These are phyloP conservation scores for Dactylellina drechsleri DNA, from an alignment of 2,329 filamentous ascomycete species.

Conservation along the genomic window DNA sequence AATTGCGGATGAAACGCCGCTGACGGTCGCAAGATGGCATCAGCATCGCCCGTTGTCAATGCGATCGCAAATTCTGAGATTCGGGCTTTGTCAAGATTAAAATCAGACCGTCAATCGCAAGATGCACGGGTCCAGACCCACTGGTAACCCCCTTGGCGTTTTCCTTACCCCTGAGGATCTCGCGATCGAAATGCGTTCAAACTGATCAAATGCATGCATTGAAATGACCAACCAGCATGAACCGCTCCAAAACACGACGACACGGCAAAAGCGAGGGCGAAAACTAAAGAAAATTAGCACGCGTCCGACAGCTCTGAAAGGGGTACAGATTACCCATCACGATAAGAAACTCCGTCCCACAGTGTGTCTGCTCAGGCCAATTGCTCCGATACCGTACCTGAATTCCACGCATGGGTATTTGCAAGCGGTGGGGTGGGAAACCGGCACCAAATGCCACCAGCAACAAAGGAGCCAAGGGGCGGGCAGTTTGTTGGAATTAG, in stretches of 20 bases:
- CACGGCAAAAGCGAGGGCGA: constrained; percentile 7
- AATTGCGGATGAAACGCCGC: constrained; percentile 20
- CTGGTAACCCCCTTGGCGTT: constrained; percentile 5
- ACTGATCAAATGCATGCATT: background rate
- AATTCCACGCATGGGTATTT: constrained; percentile 41
- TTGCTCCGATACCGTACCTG: constrained; percentile 43
- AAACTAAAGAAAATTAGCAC: constrained; percentile 9
- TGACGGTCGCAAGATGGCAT: constrained; percentile 4
- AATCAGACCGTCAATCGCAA: background rate
- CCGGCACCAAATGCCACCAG: background rate
- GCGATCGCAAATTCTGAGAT: background rate
- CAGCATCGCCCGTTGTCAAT: constrained; percentile 14
- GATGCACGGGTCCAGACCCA: background rate
- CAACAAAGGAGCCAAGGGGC: constrained; percentile 17
- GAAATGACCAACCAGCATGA: background rate
- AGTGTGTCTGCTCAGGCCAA: constrained; percentile 31
- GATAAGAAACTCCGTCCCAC: constrained; percentile 29
- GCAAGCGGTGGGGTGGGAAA: constrained; percentile 25
- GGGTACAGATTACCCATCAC: constrained; percentile 34
- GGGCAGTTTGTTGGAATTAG: constrained; percentile 11
- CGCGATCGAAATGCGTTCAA: background rate
- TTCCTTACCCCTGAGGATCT: constrained; percentile 35
- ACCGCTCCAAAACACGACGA: background rate
- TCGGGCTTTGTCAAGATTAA: background rate
- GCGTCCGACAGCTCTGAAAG: constrained; percentile 39